A percentile compares a stretch with the other conserved stretches of the same genome.
Conservation (phyloP, 2,329 filamentous ascomycete species). For the Alternaria atra region DNA sequence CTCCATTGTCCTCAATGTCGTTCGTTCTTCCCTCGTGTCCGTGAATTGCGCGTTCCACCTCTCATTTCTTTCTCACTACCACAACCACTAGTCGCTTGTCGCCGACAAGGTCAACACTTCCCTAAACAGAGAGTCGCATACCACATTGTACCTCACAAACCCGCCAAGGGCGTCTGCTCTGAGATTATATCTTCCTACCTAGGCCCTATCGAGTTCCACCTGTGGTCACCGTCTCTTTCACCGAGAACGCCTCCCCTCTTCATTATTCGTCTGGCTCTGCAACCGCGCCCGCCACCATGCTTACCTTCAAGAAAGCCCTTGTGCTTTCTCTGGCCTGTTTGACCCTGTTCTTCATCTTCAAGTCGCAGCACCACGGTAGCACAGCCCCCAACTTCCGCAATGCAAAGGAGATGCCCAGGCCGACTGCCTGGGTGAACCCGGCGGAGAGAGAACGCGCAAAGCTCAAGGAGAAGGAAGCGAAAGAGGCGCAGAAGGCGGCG, state of each 20-base stretch:
- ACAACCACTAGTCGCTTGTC: conserved; percentile 1
- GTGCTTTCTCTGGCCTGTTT: conserved; percentile 75
- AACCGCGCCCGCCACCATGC: conserved; percentile 63
- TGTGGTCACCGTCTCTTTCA: neutral
- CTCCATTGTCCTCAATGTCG: neutral
- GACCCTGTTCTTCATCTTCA: conserved; percentile 74
- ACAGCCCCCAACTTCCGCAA: conserved; percentile 43
- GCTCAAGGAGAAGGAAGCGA: conserved; percentile 20
- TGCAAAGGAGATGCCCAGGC: conserved; percentile 49
- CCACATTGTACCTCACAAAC: conserved; percentile 5
- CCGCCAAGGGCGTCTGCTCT: conserved; percentile 17
- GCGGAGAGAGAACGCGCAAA: conserved; percentile 21
- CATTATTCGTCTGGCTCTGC: conserved; percentile 1
- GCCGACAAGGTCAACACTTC: conserved; percentile 10
- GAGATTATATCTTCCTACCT: conserved; percentile 13
- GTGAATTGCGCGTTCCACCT: conserved; percentile 6
- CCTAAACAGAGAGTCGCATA: conserved; percentile 7
- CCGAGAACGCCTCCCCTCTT: neutral
- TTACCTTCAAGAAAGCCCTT: conserved; percentile 80
- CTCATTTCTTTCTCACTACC: conserved; percentile 6
- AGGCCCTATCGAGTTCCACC: conserved; percentile 8
- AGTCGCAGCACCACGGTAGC: conserved; percentile 62
- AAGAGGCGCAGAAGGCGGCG: conserved; percentile 17
- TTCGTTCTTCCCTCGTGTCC: conserved; percentile 4
- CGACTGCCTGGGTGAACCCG: conserved; percentile 44